A percentile compares a stretch with the other conserved stretches of the same genome.
These are phyloP conservation scores for Sequoiadendron giganteum DNA, from an alignment of 75 land plant species.

Conservation along the genomic window DNA sequence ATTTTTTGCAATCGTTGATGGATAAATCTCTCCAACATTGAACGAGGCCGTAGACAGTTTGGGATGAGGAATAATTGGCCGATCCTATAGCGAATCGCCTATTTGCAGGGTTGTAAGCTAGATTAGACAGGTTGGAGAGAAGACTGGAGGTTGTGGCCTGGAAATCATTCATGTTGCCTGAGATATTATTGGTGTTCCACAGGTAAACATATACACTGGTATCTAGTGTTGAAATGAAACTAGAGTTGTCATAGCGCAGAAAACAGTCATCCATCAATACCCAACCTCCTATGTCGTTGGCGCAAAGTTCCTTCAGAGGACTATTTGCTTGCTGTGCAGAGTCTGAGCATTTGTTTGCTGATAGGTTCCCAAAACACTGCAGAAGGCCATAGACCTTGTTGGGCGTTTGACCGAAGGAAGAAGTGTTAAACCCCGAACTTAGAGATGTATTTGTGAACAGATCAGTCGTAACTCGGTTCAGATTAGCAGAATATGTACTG, in stretches of 20 bases:
- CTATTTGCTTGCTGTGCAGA: not conserved
- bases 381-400: not conserved
- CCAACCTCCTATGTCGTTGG: not conserved
- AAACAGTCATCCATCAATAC: not conserved
- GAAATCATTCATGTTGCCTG: not conserved
- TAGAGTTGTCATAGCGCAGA: not conserved
- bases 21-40: slow-evolving; percentile 2
- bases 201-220: not conserved
- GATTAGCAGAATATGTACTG: not conserved
- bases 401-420: not conserved
- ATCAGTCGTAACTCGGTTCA: not conserved
- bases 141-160: not conserved
- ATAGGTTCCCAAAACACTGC: not conserved
- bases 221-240: not conserved
- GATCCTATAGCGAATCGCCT: not conserved
- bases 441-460: not conserved
- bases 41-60: not conserved
- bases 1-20: not conserved
- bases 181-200: too few relatives aligned
- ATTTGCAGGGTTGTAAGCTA: not conserved
- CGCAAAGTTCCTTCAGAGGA: not conserved
- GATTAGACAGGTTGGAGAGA: not conserved
- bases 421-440: not conserved
- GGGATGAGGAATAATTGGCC: not conserved
- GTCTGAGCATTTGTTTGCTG: not conserved